Evolutionary conservation across 257 asterid species (phyloP).

Genomic region (Datura wrightii): DNA sequence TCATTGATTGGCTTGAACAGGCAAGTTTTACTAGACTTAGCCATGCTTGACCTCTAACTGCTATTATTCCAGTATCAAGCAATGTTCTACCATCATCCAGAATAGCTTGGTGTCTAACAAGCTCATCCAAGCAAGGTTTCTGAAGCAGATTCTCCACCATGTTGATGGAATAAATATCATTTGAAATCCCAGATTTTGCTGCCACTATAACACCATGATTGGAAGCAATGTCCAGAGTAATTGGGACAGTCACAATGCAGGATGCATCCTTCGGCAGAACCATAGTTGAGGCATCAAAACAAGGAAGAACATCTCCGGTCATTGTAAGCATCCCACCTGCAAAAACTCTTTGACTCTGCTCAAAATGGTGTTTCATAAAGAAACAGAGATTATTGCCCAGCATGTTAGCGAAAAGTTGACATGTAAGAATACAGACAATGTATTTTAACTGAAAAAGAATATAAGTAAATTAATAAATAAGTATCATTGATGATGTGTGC

Average conservation of each 20-base stretch:
- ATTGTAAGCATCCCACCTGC: constrained; percentile 93
- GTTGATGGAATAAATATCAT: constrained; percentile 50
- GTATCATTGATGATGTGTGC: background rate
- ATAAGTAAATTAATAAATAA: background rate
- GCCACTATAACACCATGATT: constrained; percentile 97
- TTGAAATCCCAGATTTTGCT: constrained; percentile 50
- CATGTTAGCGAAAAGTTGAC: background rate
- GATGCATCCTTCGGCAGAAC: constrained; percentile 87
- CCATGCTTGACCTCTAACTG: constrained; percentile 95
- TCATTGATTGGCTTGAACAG: constrained; percentile 71
- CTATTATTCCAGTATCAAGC: constrained; percentile 96
- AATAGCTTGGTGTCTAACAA: constrained; percentile 72
- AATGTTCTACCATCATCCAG: constrained; percentile 89
- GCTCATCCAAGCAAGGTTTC: constrained; percentile 82
- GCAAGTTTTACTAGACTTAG: constrained; percentile 77
- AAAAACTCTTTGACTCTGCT: constrained; percentile 27
- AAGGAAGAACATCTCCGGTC: constrained; percentile 99
- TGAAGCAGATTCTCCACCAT: constrained; percentile 89
- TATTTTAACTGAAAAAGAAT: background rate
- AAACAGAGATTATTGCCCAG: constrained; percentile 11
- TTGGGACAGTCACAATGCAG: constrained; percentile 87
- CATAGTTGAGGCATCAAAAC: constrained; percentile 93
- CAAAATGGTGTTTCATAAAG: constrained; percentile 34
- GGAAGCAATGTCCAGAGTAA: constrained; percentile 90
- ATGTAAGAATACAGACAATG: background rate